These are phyloP conservation scores for Populus nigra DNA, from an alignment of 345 rosid species.

Conservation along the genomic window DNA sequence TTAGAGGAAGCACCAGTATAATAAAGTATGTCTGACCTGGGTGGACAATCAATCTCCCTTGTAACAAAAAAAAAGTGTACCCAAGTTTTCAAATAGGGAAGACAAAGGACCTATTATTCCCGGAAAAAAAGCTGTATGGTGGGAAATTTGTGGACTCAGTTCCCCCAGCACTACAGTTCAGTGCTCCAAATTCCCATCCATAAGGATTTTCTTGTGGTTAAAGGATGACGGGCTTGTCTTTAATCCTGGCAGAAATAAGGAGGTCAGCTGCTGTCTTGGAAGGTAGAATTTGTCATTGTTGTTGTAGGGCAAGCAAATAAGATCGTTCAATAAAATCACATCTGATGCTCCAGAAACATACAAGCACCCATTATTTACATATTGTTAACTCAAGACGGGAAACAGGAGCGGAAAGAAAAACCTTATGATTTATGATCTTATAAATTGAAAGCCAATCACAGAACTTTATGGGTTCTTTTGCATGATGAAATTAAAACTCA, in stretches of 20 bases:
- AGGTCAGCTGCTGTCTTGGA: slow-evolving; percentile 90
- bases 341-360: background rate
- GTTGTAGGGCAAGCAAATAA: slow-evolving; percentile 8
- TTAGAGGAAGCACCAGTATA: slow-evolving; percentile 94
- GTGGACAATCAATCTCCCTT: slow-evolving; percentile 53
- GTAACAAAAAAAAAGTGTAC: slow-evolving; percentile 72
- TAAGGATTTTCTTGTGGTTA: slow-evolving; percentile 60
- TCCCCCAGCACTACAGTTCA: slow-evolving; percentile 83
- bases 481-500: background rate
- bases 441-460: background rate
- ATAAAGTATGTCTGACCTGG: slow-evolving; percentile 89
- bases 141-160: slow-evolving; percentile 91
- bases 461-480: background rate
- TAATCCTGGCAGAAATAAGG: slow-evolving; percentile 66
- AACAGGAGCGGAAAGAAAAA: background rate
- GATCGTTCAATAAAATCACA: slow-evolving; percentile 32
- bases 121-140: slow-evolving; percentile 82
- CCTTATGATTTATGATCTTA: background rate
- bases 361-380: background rate
- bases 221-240: slow-evolving; percentile 69
- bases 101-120: no score
- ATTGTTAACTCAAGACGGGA: background rate
- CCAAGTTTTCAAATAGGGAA: slow-evolving; percentile 60
- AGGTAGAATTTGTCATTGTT: slow-evolving; percentile 88
- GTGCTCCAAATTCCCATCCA: slow-evolving; percentile 54